Percentiles rank a stretch among this genome's conserved stretches.
phyloP scores from a whole-genome alignment of 2,329 filamentous ascomycete genomes.

The Fusarium poae region DNA sequence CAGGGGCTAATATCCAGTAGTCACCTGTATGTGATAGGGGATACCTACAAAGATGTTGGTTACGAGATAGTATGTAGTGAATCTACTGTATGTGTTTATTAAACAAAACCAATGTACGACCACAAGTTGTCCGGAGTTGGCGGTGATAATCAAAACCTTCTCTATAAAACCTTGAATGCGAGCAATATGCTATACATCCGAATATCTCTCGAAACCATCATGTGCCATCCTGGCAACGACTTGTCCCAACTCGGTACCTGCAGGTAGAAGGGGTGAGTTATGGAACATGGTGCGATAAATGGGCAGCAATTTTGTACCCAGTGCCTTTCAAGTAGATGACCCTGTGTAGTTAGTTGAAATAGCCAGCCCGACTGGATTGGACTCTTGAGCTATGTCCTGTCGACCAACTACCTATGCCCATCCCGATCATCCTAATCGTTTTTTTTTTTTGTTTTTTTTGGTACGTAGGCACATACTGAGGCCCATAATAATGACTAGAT shows the following conservation, averaged over 20 bases:
- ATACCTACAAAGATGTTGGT: too few relatives aligned
- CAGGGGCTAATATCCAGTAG: too few relatives aligned
- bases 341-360: too few relatives aligned
- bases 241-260: slow-evolving; percentile 44
- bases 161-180: background rate
- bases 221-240: slow-evolving; percentile 27
- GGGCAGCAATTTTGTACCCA: background rate
- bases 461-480: too few relatives aligned
- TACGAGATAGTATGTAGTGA: background rate
- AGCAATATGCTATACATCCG: slow-evolving; percentile 2
- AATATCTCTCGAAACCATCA: slow-evolving; percentile 23
- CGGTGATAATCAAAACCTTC: background rate
- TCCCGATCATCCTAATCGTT: slow-evolving; percentile 7
- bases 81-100: background rate
- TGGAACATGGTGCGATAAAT: slow-evolving; percentile 32
- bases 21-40: too few relatives aligned
- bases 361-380: background rate
- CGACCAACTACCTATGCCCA: slow-evolving; percentile 6
- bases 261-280: slow-evolving; percentile 33
- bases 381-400: slow-evolving; percentile 8
- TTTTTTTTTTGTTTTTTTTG: too few relatives aligned
- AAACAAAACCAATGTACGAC: background rate
- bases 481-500: too few relatives aligned
- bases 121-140: background rate
- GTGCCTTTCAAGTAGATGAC: too few relatives aligned